Base-by-base conservation (phyloP, 2,329 filamentous ascomycete genomes). In the Talaromyces sp. region DNA sequence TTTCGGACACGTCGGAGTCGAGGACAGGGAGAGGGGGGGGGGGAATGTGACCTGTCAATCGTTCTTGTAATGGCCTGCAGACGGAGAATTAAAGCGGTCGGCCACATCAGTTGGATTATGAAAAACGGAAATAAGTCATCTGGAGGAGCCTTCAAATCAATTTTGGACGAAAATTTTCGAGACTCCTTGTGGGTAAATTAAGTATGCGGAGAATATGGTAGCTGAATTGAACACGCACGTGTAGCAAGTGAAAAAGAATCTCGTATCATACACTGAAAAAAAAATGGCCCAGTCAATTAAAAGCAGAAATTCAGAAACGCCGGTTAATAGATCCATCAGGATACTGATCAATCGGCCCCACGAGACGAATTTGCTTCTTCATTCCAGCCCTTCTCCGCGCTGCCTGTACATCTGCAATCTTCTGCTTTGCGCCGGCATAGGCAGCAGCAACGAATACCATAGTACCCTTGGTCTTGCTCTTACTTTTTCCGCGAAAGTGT, bases 331-430 rank as follows among this genome's bases (percentile, higher is more conserved):
- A 58, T 3, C 64, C 64, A 39, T 62, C 60, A 27, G 59, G 60
- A 59, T 65, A 65, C 35, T 33, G 56, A 13, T 77, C 75, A 7
- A 75, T 72, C 13, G 77, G 76, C 4, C 78, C 77, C 37, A 81
- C 70, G 27, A 80, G 33, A 54, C 73, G 76, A 56, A 81, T 81
- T 58, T 77, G 75, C 22, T 76, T 72, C 69, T 81, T 81, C 62
- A 81, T 62, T 58, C 73, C 71, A 60, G 73, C 73, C 39, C 75
- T 72, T 27, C 76, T 70, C 35, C 75, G 75, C 61, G 79, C 75
- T 14, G 76, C 73, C 27, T 74, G 72, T 13, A 72, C 69, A 47
- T 73, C 71, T 14, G 67, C 71, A 50, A 79, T 71, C 67, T 71
- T 78, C 66, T 73, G 74, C 66, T 72, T 74, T 3, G 76, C 76